Conservation (phyloP, 805 yeast genomes). For the Torulaspora quercuum region DNA sequence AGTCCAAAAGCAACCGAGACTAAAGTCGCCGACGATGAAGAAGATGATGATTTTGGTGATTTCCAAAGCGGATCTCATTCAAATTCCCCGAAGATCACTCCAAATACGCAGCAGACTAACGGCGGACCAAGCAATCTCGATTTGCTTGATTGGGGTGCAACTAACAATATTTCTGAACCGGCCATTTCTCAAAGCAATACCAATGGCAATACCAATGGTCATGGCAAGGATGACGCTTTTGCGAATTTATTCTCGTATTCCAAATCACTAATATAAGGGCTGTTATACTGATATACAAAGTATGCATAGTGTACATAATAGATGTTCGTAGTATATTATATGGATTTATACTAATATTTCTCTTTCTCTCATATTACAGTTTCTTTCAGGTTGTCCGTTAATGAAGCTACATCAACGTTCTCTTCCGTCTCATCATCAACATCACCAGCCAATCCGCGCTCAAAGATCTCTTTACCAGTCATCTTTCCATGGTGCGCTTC, state of each 20-base stretch:
- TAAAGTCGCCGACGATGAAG: conserved; percentile 22
- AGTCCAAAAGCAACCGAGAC: too few relatives aligned
- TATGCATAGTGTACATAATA: neutral
- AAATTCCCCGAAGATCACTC: conserved; percentile 14
- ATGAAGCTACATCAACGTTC: conserved; percentile 21
- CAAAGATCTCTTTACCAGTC: conserved; percentile 88
- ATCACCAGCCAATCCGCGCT: conserved; percentile 76
- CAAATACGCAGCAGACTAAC: conserved; percentile 3
- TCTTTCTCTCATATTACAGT: conserved; percentile 10
- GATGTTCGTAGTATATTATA: conserved; percentile 5
- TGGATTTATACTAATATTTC: too few relatives aligned
- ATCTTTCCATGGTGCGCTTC: conserved; percentile 70
- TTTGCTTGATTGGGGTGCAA: conserved; percentile 16
- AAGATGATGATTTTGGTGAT: conserved; percentile 40
- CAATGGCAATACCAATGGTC: conserved; percentile 15
- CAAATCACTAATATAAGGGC: conserved; percentile 29
- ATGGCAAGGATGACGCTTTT: conserved; percentile 27
- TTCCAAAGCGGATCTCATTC: conserved; percentile 33
- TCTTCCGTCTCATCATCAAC: conserved; percentile 53
- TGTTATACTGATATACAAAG: conserved; percentile 1
- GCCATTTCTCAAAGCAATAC: conserved; percentile 14
- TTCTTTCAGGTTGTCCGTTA: conserved; percentile 14
- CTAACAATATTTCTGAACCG: too few relatives aligned
- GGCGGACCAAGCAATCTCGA: conserved; percentile 14
- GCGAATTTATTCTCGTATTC: conserved; percentile 34